Evolutionary conservation across 2,329 filamentous ascomycete species (phyloP).

Genomic region (Sphaerulina populicola): DNA sequence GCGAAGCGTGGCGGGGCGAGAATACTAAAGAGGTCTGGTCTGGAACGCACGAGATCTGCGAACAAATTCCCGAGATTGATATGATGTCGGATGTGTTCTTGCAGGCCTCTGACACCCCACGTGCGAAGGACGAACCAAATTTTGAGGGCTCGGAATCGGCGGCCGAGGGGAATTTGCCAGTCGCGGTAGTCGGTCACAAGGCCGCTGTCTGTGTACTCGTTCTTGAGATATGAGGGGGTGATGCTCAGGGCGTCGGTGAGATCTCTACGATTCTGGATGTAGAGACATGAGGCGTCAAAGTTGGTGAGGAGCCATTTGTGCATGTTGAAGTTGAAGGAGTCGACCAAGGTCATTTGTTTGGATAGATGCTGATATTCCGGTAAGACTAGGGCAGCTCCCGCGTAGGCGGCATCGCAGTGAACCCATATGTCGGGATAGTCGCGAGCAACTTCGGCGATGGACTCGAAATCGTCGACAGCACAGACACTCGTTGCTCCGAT

Average conservation of each 20-base stretch:
- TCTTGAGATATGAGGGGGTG: constrained; percentile 72
- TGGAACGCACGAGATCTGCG: constrained; percentile 48
- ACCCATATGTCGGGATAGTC: constrained; percentile 66
- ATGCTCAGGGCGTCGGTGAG: constrained; percentile 74
- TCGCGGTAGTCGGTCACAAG: constrained; percentile 91
- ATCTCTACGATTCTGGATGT: constrained; percentile 63
- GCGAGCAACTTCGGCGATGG: constrained; percentile 52
- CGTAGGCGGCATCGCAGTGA: constrained; percentile 89
- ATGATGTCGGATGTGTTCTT: constrained; percentile 61
- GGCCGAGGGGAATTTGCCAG: constrained; percentile 91
- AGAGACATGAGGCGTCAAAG: constrained; percentile 78
- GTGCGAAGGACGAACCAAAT: constrained; percentile 88
- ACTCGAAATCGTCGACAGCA: constrained; percentile 71
- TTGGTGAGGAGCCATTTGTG: constrained; percentile 96
- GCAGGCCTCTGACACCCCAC: constrained; percentile 70
- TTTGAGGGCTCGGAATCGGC: constrained; percentile 81
- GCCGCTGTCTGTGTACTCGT: constrained; percentile 69
- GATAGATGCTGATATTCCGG: constrained; percentile 70
- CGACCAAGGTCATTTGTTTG: constrained; percentile 56
- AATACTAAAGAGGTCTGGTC: constrained; percentile 66
- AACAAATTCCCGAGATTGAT: constrained; percentile 65
- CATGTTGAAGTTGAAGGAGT: constrained; percentile 92
- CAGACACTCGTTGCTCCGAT: constrained; percentile 84
- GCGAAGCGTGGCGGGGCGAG: constrained; percentile 68
- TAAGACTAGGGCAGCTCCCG: constrained; percentile 72